phyloP scores from a whole-genome alignment of 805 yeast species.

The Blastobotrys chiropterorum region DNA sequence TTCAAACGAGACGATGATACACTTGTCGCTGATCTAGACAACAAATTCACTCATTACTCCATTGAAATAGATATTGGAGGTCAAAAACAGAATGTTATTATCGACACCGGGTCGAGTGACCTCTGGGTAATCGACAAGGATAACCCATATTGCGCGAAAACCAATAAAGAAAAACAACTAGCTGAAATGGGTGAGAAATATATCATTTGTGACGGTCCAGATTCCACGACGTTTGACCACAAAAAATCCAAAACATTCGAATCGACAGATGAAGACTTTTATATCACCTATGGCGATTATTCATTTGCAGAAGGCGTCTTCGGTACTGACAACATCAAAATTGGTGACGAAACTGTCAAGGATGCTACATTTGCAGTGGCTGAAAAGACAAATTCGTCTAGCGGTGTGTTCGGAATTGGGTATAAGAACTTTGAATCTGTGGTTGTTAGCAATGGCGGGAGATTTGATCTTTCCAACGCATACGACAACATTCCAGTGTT shows the following conservation, averaged over 20 bases:
- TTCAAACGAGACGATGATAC: conserved; percentile 7
- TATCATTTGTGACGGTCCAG: conserved; percentile 18
- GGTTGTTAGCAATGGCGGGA: not conserved
- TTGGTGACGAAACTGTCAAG: conserved; percentile 32
- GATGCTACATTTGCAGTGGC: conserved; percentile 52
- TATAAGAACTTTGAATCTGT: conserved; percentile 28
- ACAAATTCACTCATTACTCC: conserved; percentile 25
- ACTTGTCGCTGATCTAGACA: conserved; percentile 18
- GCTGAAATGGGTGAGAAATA: conserved; percentile 25
- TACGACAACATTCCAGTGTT: conserved; percentile 64
- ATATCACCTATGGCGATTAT: conserved; percentile 29
- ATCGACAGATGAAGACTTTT: conserved; percentile 15
- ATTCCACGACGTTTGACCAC: conserved; percentile 14
- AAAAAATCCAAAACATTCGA: conserved; percentile 4
- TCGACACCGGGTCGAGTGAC: conserved; percentile 72
- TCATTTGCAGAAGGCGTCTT: not conserved
- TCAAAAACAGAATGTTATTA: conserved; percentile 45
- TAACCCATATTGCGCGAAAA: conserved; percentile 39
- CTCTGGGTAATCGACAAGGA: conserved; percentile 41
- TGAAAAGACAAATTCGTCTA: conserved; percentile 2
- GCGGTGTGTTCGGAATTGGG: conserved; percentile 33
- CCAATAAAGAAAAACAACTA: conserved; percentile 25
- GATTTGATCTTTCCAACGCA: conserved; percentile 3
- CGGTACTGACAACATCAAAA: conserved; percentile 4
- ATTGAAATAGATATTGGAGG: conserved; percentile 49